Evolutionary conservation across 2,329 filamentous ascomycete genomes (phyloP).

Genomic region (Rhytidhysteron rufulum): DNA sequence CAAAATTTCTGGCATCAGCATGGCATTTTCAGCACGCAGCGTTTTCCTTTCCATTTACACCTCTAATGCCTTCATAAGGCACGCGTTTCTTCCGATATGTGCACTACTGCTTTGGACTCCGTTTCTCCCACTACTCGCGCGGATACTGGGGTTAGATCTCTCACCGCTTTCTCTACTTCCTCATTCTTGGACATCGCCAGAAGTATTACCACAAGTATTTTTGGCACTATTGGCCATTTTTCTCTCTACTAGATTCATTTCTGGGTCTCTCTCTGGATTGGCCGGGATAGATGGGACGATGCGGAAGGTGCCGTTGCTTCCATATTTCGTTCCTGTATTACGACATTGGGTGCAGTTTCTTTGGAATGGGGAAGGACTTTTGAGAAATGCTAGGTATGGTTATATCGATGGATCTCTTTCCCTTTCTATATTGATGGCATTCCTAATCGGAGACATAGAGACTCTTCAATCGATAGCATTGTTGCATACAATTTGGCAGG

Average conservation of each 20-base stretch:
- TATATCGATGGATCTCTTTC: slow-evolving; percentile 3
- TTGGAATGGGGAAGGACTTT: slow-evolving; percentile 42
- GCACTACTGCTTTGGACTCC: slow-evolving; percentile 27
- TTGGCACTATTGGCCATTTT: slow-evolving; percentile 21
- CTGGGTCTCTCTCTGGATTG: slow-evolving; percentile 12
- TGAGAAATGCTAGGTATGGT: slow-evolving; percentile 40
- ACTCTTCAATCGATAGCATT: slow-evolving; percentile 38
- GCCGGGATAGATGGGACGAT: slow-evolving; percentile 24
- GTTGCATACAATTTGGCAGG: slow-evolving; percentile 50
- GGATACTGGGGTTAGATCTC: slow-evolving; percentile 20
- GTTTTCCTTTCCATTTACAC: slow-evolving; percentile 31
- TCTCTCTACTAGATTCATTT: slow-evolving; percentile 28
- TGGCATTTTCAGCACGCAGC: slow-evolving; percentile 25
- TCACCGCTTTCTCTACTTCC: slow-evolving; percentile 15
- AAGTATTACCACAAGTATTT: slow-evolving; percentile 27
- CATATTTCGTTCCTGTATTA: slow-evolving; percentile 59
- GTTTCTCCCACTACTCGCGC: slow-evolving; percentile 20
- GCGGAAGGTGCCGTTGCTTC: slow-evolving; percentile 45
- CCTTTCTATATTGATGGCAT: slow-evolving; percentile 7
- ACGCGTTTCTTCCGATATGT: slow-evolving; percentile 31
- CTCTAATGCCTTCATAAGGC: slow-evolving; percentile 29
- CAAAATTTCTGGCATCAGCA: slow-evolving; percentile 6
- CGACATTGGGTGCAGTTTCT: slow-evolving; percentile 53
- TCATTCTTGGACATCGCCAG: slow-evolving; percentile 21
- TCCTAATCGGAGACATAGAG: slow-evolving; percentile 18